Base-by-base conservation (phyloP, 805 yeast genomes). In the Ogataea sp. region DNA sequence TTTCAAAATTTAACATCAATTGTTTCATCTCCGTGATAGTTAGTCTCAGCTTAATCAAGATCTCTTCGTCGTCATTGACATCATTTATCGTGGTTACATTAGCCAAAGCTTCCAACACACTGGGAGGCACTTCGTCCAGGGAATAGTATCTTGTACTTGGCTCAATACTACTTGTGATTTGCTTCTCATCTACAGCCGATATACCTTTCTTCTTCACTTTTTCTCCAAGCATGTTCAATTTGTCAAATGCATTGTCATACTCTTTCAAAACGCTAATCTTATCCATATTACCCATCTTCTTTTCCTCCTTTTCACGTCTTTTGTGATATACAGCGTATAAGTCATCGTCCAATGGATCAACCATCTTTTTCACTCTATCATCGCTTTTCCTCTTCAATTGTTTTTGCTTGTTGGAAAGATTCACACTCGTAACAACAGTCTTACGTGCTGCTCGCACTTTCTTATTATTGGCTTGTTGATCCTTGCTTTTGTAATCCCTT, bases 271-370 rank as follows among this genome's bases (percentile, higher is more conserved):
- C 63, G 40, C 71, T 67, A 36, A 67, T 71, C 20, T 73, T 62
- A 46, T 83, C 89, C 2, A 70, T 61, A 27, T 64, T 65, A 23
- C 67, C 60, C 73, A 80, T 77, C 34, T 74, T 67, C 42, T 70
- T 70, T 55, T 84, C 95, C 38, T 78, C 80, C 40, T 73, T 73
- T 45, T 71, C 74, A 77, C 81, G 74, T 30, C 72, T 66, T 32
- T 68, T 67, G 57, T 83, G 89, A 48, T 68, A 73, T 13, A 34
- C 8, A 17, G 37, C 16, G 52, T 63, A 78, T 13, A 62, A 16
- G 0, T 53, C 47, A 52, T 77, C 82, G 1, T 56, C 48, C 36
- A 83, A 58, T 4, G 78, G 75, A 48, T 74, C 80, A 11, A 11
- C 34, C 17, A 28, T 37, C 34, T 23, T 32, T 17, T 18, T 21